Percentiles rank a stretch among this genome's conserved stretches.
Evolutionary conservation across 257 asterid genomes (phyloP).

Genomic region (Capsicum baccatum): DNA sequence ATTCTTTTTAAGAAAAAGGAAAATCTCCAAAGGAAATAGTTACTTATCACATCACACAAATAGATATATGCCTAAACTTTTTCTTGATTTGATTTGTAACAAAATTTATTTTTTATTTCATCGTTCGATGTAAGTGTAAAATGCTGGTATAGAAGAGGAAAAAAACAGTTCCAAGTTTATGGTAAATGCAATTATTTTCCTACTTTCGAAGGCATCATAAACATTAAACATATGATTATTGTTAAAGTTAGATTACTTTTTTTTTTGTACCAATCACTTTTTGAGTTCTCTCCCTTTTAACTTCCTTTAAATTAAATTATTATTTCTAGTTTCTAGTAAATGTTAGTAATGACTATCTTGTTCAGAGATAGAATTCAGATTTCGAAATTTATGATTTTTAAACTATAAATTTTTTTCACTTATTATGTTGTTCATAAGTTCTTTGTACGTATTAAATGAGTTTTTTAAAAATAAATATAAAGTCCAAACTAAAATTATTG

Average conservation of each 20-base stretch:
- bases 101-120: not conserved
- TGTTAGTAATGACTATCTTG: too few relatives aligned
- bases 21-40: too few relatives aligned
- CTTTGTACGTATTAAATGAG: not conserved
- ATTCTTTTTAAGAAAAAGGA: too few relatives aligned
- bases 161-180: not conserved
- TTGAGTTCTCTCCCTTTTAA: not conserved
- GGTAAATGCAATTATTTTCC: slow-evolving; percentile 13
- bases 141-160: not conserved
- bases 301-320: not conserved
- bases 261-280: not conserved
- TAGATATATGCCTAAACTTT: not conserved
- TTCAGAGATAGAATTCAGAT: too few relatives aligned
- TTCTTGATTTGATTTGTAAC: not conserved
- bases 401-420: not conserved
- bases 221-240: not conserved
- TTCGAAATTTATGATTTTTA: too few relatives aligned
- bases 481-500: not conserved
- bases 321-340: too few relatives aligned
- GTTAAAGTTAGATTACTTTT: slow-evolving; percentile 16
- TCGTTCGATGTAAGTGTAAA: too few relatives aligned
- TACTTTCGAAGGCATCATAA: not conserved
- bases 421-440: not conserved
- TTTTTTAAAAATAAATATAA: not conserved
- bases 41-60: too few relatives aligned